Evolutionary conservation across 2,329 filamentous ascomycete species (phyloP).

Genomic region (Sporothrix curviconia): DNA sequence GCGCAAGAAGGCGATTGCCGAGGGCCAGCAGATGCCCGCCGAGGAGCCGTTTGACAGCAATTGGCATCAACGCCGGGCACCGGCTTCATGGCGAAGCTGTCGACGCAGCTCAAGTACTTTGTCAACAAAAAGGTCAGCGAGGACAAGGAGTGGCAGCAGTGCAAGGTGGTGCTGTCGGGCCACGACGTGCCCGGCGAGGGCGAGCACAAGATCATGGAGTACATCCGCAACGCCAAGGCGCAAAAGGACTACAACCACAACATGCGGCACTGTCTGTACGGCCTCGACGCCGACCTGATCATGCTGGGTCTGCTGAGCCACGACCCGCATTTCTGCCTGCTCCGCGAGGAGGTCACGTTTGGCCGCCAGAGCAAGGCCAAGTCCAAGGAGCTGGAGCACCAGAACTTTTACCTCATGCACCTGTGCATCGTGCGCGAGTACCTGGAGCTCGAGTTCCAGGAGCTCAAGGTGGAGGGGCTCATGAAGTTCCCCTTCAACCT

Average conservation of each 20-base stretch:
- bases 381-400: constrained; percentile 93
- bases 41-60: constrained; percentile 98
- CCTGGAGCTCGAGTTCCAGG: constrained; percentile 92
- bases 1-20: constrained; percentile 81
- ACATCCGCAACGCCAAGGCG: constrained; percentile 94
- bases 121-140: constrained; percentile 98
- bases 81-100: constrained; percentile 95
- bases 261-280: constrained; percentile 92
- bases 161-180: constrained; percentile 90
- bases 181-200: constrained; percentile 97
- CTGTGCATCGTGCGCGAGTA: constrained; percentile 97
- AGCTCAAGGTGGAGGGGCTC: constrained; percentile 66
- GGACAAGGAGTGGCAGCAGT: constrained; percentile 94
- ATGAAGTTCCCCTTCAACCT: constrained; percentile 81
- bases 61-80: constrained; percentile 95
- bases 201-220: constrained; percentile 99
- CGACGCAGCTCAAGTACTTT: constrained; percentile 92
- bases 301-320: constrained; percentile 97
- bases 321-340: constrained; percentile 94
- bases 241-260: constrained; percentile 90
- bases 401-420: constrained; percentile 97
- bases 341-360: constrained; percentile 97
- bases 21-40: constrained; percentile 88
- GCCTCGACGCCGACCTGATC: constrained; percentile 93
- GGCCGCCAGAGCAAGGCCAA: constrained; percentile 81